Percentiles rank a stretch among this genome's conserved stretches.
Evolutionary conservation across 495 filamentous ascomycete species (phyloP).

Genomic region (Aspergillus bridgeri): DNA sequence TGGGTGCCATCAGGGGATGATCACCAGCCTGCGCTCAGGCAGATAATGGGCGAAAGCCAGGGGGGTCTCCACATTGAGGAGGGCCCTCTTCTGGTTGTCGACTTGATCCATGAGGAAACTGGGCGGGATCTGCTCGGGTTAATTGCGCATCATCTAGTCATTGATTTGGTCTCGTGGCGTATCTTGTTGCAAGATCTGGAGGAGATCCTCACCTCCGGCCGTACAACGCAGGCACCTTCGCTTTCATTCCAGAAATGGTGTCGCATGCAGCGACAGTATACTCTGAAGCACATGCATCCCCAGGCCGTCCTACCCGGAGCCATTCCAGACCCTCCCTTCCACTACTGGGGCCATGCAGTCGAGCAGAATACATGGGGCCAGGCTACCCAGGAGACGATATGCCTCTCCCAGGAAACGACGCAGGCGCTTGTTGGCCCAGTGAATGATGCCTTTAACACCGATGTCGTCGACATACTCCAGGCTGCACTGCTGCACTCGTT

Average conservation of each 20-base stretch:
- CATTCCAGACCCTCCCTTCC: constrained; percentile 3
- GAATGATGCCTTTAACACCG: not conserved
- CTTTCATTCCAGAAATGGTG: constrained; percentile 58
- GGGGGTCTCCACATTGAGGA: too few species aligned
- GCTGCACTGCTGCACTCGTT: not conserved
- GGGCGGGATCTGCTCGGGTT: too few species aligned
- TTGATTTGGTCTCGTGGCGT: constrained; percentile 57
- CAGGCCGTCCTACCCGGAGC: not conserved
- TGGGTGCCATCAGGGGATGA: too few species aligned
- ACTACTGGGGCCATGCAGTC: constrained; percentile 41
- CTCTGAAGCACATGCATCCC: not conserved
- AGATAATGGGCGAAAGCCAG: too few species aligned
- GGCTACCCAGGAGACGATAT: not conserved
- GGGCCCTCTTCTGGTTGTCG: too few species aligned
- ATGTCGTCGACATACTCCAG: not conserved
- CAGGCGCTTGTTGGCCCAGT: not conserved
- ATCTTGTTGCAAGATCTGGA: constrained; percentile 54
- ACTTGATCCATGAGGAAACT: too few species aligned
- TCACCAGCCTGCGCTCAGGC: too few species aligned
- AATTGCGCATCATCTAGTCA: constrained; percentile 47
- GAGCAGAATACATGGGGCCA: constrained; percentile 1
- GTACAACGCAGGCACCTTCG: constrained; percentile 39
- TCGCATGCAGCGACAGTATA: constrained; percentile 20
- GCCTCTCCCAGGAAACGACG: not conserved
- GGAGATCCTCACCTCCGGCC: constrained; percentile 38